Conservation (phyloP, 306 rosid species). For the Astragalus membranaceus region DNA sequence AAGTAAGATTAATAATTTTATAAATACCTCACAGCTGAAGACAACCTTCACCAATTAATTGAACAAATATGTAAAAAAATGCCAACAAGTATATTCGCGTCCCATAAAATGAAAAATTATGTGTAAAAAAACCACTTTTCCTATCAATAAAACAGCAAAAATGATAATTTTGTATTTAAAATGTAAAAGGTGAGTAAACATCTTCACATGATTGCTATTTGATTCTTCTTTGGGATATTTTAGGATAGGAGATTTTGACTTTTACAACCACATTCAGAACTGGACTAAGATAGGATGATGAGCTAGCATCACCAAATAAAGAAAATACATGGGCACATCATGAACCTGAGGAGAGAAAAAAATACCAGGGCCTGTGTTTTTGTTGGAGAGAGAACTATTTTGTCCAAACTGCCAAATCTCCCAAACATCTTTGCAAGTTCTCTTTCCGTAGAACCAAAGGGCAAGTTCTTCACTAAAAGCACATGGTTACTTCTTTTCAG, state of each 20-base stretch:
- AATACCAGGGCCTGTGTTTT: constrained; percentile 85
- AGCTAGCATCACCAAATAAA: background rate
- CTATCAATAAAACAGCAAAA: background rate
- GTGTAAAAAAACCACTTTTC: background rate
- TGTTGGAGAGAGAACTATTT: constrained; percentile 72
- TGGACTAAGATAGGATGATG: no score
- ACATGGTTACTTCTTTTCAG: constrained; percentile 86
- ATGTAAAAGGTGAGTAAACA: background rate
- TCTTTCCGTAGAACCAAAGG: constrained; percentile 75
- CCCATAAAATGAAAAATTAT: background rate
- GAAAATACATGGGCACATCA: background rate
- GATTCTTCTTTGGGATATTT: background rate
- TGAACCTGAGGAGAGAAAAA: background rate
- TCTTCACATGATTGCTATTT: background rate
- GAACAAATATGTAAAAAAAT: background rate
- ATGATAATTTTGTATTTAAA: background rate
- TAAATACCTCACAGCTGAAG: background rate
- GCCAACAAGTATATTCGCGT: background rate
- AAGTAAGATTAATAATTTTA: background rate
- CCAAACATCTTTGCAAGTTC: constrained; percentile 78
- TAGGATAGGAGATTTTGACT: background rate
- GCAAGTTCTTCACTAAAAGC: constrained; percentile 83
- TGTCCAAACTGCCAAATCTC: constrained; percentile 80
- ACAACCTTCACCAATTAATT: background rate
- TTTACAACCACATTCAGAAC: background rate